phyloP scores from a whole-genome alignment of 208 protist species.

The Novymonas esmeraldas region DNA sequence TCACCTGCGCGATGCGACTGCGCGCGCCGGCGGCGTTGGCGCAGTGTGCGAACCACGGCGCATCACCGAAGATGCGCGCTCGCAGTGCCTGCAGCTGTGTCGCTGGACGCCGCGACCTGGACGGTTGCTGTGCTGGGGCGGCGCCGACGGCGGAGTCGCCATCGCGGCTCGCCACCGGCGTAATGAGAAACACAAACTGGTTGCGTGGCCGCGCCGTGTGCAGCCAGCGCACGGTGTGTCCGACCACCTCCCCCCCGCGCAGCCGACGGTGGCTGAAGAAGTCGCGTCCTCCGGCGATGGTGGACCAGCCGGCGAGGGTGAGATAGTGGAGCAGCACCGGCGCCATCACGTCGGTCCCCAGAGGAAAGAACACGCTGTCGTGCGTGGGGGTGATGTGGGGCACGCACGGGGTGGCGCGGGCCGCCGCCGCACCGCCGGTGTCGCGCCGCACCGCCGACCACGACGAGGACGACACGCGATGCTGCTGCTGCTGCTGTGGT shows the following conservation, averaged over 20 bases:
- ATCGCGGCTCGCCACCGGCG: conserved; percentile 41
- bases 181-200: conserved; percentile 72
- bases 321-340: conserved; percentile 76
- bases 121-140: neutral
- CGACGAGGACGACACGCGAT: too few species aligned
- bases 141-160: neutral
- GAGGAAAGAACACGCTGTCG: conserved; percentile 70
- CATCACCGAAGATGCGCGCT: conserved; percentile 20
- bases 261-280: conserved; percentile 74
- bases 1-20: neutral
- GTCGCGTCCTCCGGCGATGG: conserved; percentile 54
- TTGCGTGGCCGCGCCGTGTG: conserved; percentile 59
- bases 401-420: conserved; percentile 5
- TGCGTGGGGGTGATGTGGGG: conserved; percentile 31
- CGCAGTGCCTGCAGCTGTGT: conserved; percentile 5
- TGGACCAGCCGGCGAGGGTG: conserved; percentile 60
- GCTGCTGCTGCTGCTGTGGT: neutral
- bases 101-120: too few species aligned
- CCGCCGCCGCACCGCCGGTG: neutral
- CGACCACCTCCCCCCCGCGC: conserved; percentile 53
- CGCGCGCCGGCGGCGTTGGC: neutral
- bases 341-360: conserved; percentile 45
- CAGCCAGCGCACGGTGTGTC: conserved; percentile 73
- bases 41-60: conserved; percentile 22
- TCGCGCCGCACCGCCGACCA: conserved; percentile 20